A percentile compares a stretch with the other conserved stretches of the same genome.
Evolutionary conservation across 2,329 filamentous ascomycete species (phyloP).

Genomic region (Drechslerella dactyloides): DNA sequence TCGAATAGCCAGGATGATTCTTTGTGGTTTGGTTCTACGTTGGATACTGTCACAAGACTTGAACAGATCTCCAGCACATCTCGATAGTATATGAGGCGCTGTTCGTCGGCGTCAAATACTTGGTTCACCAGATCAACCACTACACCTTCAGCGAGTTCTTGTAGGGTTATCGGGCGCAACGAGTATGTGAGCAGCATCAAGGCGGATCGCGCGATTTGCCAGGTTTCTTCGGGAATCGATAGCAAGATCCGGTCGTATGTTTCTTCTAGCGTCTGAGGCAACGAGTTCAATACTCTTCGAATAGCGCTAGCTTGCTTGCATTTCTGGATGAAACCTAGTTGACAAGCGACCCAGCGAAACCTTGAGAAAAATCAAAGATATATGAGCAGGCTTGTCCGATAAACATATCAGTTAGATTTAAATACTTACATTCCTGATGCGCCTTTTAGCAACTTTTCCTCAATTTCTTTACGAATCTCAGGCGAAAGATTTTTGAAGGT

Average conservation of each 20-base stretch:
- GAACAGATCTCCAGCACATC: conserved; percentile 29
- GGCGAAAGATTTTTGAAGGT: conserved; percentile 50
- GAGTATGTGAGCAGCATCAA: conserved; percentile 55
- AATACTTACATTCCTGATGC: conserved; percentile 54
- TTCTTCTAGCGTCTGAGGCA: conserved; percentile 52
- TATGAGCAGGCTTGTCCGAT: background rate
- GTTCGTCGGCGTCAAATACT: conserved; percentile 53
- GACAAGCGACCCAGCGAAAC: conserved; percentile 56
- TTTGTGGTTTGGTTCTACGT: background rate
- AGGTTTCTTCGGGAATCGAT: conserved; percentile 53
- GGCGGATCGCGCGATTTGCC: conserved; percentile 53
- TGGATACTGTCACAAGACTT: conserved; percentile 20
- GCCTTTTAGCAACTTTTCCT: conserved; percentile 49
- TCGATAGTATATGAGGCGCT: conserved; percentile 22
- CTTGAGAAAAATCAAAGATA: conserved; percentile 20
- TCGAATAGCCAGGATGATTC: conserved; percentile 12
- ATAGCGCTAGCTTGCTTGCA: conserved; percentile 40
- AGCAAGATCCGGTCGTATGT: conserved; percentile 55
- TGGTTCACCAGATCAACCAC: conserved; percentile 54
- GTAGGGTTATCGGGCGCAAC: conserved; percentile 53
- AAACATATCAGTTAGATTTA: background rate
- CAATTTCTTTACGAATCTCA: conserved; percentile 53
- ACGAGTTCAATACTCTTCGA: conserved; percentile 45
- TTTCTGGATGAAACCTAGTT: conserved; percentile 52
- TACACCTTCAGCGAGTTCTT: conserved; percentile 55